phyloP scores from a whole-genome alignment of 192 early-diverging fungal genomes.

The Backusella mclennaniae region DNA sequence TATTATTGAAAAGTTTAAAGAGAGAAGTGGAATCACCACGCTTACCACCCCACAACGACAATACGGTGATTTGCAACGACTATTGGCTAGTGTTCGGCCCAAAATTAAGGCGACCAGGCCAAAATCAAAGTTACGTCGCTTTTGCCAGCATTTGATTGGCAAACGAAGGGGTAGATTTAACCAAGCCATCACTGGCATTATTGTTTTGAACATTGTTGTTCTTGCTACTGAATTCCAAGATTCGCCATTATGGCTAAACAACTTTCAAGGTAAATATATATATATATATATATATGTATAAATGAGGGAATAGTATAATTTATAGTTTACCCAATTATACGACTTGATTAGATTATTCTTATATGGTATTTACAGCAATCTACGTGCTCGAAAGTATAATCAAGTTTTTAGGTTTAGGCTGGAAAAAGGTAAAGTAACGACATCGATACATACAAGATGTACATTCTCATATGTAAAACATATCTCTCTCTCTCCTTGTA shows the following conservation, averaged over 20 bases:
- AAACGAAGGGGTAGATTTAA: constrained; percentile 39
- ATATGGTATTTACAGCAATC: constrained; percentile 35
- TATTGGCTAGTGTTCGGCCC: constrained; percentile 45
- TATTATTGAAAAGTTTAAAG: constrained; percentile 54
- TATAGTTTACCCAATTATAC: neutral
- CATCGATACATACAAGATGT: neutral
- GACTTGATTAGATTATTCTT: constrained; percentile 33
- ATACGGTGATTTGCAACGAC: constrained; percentile 52
- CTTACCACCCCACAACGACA: constrained; percentile 50
- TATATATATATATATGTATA: neutral
- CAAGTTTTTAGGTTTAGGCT: constrained; percentile 47
- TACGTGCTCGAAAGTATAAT: constrained; percentile 46
- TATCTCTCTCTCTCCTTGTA: neutral
- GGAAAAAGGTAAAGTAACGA: constrained; percentile 33
- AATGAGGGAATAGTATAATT: neutral
- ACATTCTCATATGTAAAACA: neutral
- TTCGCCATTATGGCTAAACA: constrained; percentile 23
- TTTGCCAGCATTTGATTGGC: constrained; percentile 39
- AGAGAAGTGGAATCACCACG: constrained; percentile 48
- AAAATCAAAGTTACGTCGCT: constrained; percentile 27
- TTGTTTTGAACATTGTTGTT: constrained; percentile 41
- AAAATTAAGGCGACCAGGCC: constrained; percentile 39
- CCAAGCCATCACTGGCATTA: constrained; percentile 32
- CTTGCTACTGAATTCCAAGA: constrained; percentile 30
- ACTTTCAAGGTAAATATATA: constrained; percentile 27